A percentile compares a stretch with the other conserved stretches of the same genome.
Conservation (phyloP, 1,284 basidiomycete genomes). For the Phlebopus sp. region DNA sequence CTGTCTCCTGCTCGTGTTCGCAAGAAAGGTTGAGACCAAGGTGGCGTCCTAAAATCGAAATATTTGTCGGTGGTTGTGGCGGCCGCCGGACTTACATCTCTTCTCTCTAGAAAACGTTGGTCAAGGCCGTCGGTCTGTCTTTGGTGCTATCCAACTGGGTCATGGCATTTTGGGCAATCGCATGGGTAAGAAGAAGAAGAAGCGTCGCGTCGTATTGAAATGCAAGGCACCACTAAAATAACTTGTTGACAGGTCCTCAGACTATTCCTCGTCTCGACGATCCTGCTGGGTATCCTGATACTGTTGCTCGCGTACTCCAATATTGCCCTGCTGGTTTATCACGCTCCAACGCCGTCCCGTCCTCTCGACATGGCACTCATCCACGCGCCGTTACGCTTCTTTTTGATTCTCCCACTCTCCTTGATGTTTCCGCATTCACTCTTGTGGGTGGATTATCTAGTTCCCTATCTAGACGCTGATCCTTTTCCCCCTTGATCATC, state of each 20-base stretch:
- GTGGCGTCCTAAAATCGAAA: conserved; percentile 32
- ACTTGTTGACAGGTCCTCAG: conserved; percentile 46
- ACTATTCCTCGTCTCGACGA: conserved; percentile 58
- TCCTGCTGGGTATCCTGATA: conserved; percentile 59
- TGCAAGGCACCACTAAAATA: too few species aligned
- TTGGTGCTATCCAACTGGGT: conserved; percentile 81
- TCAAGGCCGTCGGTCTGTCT: conserved; percentile 75
- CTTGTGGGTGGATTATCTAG: conserved; percentile 39
- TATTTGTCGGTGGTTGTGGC: too few species aligned
- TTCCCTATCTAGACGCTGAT: background rate
- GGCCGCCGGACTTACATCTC: background rate
- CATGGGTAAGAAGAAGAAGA: conserved; percentile 55
- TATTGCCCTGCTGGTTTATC: conserved; percentile 61
- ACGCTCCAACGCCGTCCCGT: conserved; percentile 53
- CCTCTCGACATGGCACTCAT: conserved; percentile 67
- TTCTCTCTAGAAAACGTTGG: conserved; percentile 50
- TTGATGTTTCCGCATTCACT: conserved; percentile 50
- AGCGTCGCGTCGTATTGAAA: too few species aligned
- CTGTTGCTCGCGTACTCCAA: conserved; percentile 66
- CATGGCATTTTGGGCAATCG: conserved; percentile 80
- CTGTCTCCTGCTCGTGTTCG: conserved; percentile 71
- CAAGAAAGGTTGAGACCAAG: conserved; percentile 79
- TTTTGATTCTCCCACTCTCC: conserved; percentile 55
- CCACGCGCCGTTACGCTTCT: conserved; percentile 71
- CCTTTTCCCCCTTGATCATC: conserved; percentile 31